Conservation (phyloP, 2,329 filamentous ascomycete genomes). For the Xylariaceae sp. region DNA sequence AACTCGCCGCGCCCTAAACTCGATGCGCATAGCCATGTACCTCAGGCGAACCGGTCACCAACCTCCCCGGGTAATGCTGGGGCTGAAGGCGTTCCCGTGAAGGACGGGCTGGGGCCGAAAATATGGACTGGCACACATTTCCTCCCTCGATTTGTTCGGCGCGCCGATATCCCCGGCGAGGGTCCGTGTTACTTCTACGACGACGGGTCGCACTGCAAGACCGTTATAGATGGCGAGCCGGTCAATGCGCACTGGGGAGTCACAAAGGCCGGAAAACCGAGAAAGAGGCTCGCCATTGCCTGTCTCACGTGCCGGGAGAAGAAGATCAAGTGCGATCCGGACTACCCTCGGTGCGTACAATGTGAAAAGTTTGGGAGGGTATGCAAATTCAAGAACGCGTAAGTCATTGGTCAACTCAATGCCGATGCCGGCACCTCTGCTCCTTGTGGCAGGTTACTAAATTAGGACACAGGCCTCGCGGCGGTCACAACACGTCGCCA, state of each 20-base stretch:
- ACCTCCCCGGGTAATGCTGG: conserved; percentile 28
- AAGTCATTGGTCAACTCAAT: conserved; percentile 42
- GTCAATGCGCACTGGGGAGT: conserved; percentile 92
- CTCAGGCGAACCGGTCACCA: conserved; percentile 24
- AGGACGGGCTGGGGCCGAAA: conserved; percentile 60
- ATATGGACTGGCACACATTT: conserved; percentile 66
- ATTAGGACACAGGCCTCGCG: conserved; percentile 43
- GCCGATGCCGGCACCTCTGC: neutral
- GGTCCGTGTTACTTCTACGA: conserved; percentile 82
- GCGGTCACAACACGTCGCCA: conserved; percentile 53
- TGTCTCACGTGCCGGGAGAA: conserved; percentile 91
- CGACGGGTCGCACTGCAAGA: conserved; percentile 76
- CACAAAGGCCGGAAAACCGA: conserved; percentile 88
- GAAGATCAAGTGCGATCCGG: conserved; percentile 95
- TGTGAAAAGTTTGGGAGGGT: conserved; percentile 85
- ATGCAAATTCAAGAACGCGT: conserved; percentile 84
- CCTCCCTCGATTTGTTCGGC: conserved; percentile 58
- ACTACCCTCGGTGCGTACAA: conserved; percentile 79
- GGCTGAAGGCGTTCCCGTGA: conserved; percentile 43
- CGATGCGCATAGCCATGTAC: conserved; percentile 22
- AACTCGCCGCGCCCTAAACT: conserved; percentile 22
- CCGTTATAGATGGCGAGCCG: conserved; percentile 75
- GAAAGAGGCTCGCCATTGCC: conserved; percentile 76
- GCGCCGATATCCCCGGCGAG: conserved; percentile 67
- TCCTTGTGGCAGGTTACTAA: neutral